phyloP scores from a whole-genome alignment of 176 grass and related monocot species.

The Areca catechu region DNA sequence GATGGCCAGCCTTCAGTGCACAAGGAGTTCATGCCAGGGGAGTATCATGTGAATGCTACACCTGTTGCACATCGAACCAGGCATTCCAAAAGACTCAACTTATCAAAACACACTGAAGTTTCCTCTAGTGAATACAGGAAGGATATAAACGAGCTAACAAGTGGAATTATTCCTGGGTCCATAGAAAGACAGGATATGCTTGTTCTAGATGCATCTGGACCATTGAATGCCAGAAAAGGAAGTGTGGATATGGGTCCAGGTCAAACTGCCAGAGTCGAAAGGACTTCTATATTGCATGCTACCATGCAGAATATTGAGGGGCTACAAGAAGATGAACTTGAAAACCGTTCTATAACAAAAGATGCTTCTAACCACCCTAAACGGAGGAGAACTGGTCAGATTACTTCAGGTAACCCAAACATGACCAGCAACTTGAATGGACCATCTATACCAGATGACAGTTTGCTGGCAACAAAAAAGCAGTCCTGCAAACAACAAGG shows the following conservation, averaged over 20 bases:
- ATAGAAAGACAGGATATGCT: no score
- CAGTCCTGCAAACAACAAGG: slow-evolving; percentile 7
- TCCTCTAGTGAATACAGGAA: neutral
- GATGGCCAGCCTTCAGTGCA: slow-evolving; percentile 6
- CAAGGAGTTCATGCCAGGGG: neutral
- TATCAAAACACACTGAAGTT: slow-evolving; percentile 25
- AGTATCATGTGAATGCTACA: slow-evolving; percentile 18
- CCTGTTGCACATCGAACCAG: slow-evolving; percentile 38
- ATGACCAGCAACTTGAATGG: slow-evolving; percentile 17
- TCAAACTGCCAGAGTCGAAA: no score
- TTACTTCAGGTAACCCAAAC: slow-evolving; percentile 29
- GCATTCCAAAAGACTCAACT: slow-evolving; percentile 16
- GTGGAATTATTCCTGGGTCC: slow-evolving; percentile 1
- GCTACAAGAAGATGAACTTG: slow-evolving; percentile 10
- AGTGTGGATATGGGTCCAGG: no score
- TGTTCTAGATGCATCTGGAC: no score
- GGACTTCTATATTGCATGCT: no score
- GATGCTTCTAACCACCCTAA: slow-evolving; percentile 35
- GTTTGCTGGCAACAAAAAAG: slow-evolving; percentile 23
- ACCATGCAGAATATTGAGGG: no score
- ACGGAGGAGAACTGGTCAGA: slow-evolving; percentile 37
- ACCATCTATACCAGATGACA: slow-evolving; percentile 11
- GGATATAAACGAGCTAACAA: slow-evolving; percentile 18
- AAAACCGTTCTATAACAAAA: slow-evolving; percentile 16
- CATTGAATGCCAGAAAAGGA: no score